Evolutionary conservation across 306 rosid genomes (phyloP).

Genomic region (Trichosanthes cucumerina): DNA sequence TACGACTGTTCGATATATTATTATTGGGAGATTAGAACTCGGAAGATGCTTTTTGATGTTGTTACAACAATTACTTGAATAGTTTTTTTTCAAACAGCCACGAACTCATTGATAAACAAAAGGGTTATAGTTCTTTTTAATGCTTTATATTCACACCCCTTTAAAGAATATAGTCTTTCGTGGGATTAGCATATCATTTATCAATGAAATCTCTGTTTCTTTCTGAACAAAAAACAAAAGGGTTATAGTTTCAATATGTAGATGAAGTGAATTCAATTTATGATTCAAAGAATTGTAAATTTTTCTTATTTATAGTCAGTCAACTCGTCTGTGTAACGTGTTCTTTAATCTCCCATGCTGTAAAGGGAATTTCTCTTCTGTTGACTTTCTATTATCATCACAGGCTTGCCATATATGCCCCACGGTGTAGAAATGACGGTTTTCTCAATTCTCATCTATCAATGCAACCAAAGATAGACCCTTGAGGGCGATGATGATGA

Average conservation of each 20-base stretch:
- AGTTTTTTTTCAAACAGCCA: not conserved
- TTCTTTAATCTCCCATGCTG: not conserved
- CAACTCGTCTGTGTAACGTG: not conserved
- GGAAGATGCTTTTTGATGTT: not conserved
- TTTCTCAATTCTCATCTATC: not conserved
- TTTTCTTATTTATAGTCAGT: not conserved
- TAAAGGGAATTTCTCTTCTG: not conserved
- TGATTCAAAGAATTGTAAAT: not conserved
- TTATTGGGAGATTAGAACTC: not conserved
- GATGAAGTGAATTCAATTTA: not conserved
- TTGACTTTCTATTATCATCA: not conserved
- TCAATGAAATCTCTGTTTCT: no score
- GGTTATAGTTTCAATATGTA: not conserved
- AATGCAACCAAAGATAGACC: not conserved
- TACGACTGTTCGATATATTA: not conserved
- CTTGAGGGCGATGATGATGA: not conserved
- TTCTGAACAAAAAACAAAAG: no score
- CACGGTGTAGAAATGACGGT: not conserved
- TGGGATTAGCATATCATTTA: no score
- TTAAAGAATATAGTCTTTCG: no score
- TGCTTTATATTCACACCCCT: no score
- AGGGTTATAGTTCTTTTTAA: not conserved
- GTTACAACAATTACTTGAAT: no score
- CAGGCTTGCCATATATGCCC: not conserved
- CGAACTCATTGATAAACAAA: not conserved